Evolutionary conservation across 2,329 filamentous ascomycete genomes (phyloP).

Genomic region (Diplodia seriata): DNA sequence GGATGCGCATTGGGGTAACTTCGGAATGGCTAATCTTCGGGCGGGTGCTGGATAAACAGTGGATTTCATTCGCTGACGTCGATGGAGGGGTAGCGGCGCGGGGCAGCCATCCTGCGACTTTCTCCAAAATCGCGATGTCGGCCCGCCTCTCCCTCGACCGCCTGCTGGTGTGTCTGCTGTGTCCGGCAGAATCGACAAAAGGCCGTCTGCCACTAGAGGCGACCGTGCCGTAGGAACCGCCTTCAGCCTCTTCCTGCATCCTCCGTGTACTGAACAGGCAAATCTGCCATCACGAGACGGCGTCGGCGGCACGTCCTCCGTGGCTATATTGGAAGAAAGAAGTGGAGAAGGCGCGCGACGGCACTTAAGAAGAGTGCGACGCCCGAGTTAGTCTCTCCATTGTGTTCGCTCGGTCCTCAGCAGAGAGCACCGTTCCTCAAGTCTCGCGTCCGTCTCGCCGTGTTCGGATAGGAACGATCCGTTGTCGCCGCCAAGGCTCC

Average conservation of each 20-base stretch:
- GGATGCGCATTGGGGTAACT: conserved; percentile 15
- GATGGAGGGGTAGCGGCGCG: conserved; percentile 19
- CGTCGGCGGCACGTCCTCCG: conserved; percentile 48
- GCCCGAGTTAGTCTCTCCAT: not conserved
- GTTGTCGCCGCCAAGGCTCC: not conserved
- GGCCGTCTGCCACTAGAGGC: not conserved
- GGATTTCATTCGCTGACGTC: conserved; percentile 18
- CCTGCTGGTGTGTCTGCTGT: conserved; percentile 5
- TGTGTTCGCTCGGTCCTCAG: not conserved
- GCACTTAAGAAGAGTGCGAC: conserved; percentile 1
- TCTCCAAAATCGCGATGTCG: conserved; percentile 17
- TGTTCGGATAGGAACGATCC: not conserved
- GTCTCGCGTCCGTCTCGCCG: too few relatives aligned
- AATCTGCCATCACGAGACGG: conserved; percentile 37
- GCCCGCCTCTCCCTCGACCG: conserved; percentile 33
- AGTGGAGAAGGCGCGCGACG: conserved; percentile 23
- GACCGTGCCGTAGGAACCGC: conserved; percentile 9
- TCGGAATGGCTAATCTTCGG: not conserved
- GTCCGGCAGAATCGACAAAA: conserved; percentile 12
- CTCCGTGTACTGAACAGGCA: conserved; percentile 21
- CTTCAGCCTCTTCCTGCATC: conserved; percentile 17
- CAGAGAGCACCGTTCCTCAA: not conserved
- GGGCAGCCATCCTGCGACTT: not conserved
- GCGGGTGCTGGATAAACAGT: not conserved
- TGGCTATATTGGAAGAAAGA: conserved; percentile 32